These are phyloP conservation scores for Peronosclerospora sorghi DNA, from an alignment of 352 stramenopile species.

Conservation along the genomic window DNA sequence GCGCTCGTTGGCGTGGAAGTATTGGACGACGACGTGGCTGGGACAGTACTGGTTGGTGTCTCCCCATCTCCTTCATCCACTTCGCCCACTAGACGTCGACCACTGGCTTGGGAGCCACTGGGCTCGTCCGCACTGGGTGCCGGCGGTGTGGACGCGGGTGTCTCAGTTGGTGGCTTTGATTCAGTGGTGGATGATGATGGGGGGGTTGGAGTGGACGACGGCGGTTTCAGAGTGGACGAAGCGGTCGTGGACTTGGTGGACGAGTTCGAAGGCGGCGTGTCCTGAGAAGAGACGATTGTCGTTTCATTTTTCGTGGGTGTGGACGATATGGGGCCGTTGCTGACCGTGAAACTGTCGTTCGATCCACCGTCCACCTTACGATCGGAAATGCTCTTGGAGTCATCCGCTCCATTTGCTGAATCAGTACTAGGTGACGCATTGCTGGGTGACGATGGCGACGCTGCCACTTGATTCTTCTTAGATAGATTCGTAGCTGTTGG, in stretches of 20 bases:
- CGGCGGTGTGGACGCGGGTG: neutral
- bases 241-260: neutral
- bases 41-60: neutral
- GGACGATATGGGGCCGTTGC: too few species aligned
- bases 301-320: too few species aligned
- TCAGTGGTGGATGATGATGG: too few species aligned
- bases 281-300: too few species aligned
- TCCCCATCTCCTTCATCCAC: too few species aligned
- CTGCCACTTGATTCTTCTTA: conserved; percentile 11
- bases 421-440: conserved; percentile 14
- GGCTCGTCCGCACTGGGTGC: neutral
- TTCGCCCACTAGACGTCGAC: conserved; percentile 9
- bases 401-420: conserved; percentile 1
- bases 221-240: conserved; percentile 4
- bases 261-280: neutral
- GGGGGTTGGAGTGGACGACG: conserved; percentile 7
- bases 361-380: neutral
- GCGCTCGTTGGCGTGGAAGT: neutral
- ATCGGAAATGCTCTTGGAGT: too few species aligned
- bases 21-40: neutral
- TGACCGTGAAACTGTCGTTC: neutral
- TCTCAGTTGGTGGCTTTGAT: too few species aligned
- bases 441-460: conserved; percentile 1
- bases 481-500: conserved; percentile 36
- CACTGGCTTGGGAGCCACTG: conserved; percentile 3